A percentile compares a stretch with the other conserved stretches of the same genome.
Evolutionary conservation across 2,329 filamentous ascomycete species (phyloP).

Genomic region (Diaporthe sp.): DNA sequence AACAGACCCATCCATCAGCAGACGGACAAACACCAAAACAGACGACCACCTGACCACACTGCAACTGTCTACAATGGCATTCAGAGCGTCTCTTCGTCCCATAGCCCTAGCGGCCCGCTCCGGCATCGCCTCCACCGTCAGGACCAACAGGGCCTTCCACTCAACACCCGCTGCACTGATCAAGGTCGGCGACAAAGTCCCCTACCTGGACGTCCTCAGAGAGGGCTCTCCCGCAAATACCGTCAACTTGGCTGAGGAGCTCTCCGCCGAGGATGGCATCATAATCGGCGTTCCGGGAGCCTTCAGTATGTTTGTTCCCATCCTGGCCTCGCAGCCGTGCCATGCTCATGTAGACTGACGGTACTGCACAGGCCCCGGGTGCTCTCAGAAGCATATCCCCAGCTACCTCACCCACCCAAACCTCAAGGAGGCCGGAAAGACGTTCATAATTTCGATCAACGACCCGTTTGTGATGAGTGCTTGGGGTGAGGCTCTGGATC

Average conservation of each 20-base stretch:
- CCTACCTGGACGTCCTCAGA: conserved; percentile 81
- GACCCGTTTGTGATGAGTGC: conserved; percentile 95
- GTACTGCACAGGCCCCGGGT: conserved; percentile 54
- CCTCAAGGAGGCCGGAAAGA: conserved; percentile 83
- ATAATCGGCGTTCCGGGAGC: conserved; percentile 89
- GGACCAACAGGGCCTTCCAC: conserved; percentile 68
- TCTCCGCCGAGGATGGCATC: conserved; percentile 79
- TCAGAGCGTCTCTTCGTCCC: conserved; percentile 39
- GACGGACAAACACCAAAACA: neutral
- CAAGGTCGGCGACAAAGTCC: conserved; percentile 84
- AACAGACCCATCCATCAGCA: neutral
- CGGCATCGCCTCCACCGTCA: conserved; percentile 30
- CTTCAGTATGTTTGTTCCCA: conserved; percentile 62
- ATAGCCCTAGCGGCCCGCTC: conserved; percentile 37
- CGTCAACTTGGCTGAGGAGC: conserved; percentile 86
- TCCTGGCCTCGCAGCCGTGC: neutral
- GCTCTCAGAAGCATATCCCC: conserved; percentile 80
- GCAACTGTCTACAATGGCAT: conserved; percentile 34
- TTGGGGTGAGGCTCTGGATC: conserved; percentile 85
- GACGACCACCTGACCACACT: conserved; percentile 2
- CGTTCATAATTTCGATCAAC: conserved; percentile 94
- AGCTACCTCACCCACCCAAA: conserved; percentile 86
- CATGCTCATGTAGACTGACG: neutral
- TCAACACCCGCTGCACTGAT: conserved; percentile 74
- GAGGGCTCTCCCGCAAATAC: conserved; percentile 93